These are phyloP conservation scores for Malania oleifera DNA, from an alignment of 164 flowering plant species.

Conservation along the genomic window DNA sequence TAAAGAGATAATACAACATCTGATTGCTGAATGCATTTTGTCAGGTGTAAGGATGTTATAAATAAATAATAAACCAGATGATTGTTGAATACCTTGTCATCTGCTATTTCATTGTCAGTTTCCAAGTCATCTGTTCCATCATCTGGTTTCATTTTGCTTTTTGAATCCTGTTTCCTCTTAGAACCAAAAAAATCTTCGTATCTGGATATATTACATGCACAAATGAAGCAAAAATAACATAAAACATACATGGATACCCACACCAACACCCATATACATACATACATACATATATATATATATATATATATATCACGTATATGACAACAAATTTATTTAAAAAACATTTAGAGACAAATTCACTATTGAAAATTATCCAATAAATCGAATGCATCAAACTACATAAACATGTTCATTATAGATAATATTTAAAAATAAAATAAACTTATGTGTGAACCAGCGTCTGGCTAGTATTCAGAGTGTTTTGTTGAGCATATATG, in stretches of 20 bases:
- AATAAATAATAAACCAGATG: slow-evolving; percentile 18
- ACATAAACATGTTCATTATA: not conserved
- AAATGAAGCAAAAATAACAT: not conserved
- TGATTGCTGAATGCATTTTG: too few relatives aligned
- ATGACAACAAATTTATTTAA: too few relatives aligned
- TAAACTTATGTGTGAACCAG: too few relatives aligned
- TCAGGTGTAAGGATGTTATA: not conserved
- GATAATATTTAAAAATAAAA: not conserved
- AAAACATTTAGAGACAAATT: too few relatives aligned
- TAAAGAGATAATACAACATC: too few relatives aligned
- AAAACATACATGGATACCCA: too few relatives aligned
- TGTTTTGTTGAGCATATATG: not conserved
- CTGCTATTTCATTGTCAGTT: slow-evolving; percentile 30
- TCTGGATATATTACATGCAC: slow-evolving; percentile 28
- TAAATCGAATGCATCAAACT: not conserved
- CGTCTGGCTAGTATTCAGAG: not conserved
- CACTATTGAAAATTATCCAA: not conserved
- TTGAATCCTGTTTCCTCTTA: slow-evolving; percentile 35
- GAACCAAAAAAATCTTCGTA: slow-evolving; percentile 75
- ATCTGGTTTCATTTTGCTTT: slow-evolving; percentile 24
- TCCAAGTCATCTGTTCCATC: slow-evolving; percentile 34
- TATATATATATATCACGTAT: too few relatives aligned
- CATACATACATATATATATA: too few relatives aligned
- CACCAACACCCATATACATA: not conserved
- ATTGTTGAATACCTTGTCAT: slow-evolving; percentile 17